Evolutionary conservation across 2,329 filamentous ascomycete species (phyloP), one percentile per base, ranked within the genome.

Genomic region (Elsinoe batatas): DNA sequence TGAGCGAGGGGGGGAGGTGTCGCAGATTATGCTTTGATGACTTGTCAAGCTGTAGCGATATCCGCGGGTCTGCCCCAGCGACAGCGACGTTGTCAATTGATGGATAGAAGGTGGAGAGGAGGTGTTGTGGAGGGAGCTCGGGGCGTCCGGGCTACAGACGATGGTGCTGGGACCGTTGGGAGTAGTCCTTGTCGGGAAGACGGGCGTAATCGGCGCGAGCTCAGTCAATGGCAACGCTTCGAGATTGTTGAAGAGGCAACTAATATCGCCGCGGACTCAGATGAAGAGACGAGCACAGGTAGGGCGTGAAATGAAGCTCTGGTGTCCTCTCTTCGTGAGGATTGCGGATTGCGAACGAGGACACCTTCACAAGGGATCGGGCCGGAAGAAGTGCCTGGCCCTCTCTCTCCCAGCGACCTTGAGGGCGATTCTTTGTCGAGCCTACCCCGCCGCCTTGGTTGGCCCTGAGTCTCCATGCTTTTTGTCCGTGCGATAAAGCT

Each of bases 1-100:
- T 46, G 51, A 22, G 33, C 12, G 54, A 43, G 40, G 51, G 54
- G 46, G 50, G 56, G 53, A 42, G 56, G 46, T 58, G 56, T 56
- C 54, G 53, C 50, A 37, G 32, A 51, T 37, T 36, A 38, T 38
- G 47, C 32, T 36, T 51, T 51, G 47, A 51, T 51, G 47, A 33
- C 17, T 38, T 13, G 47, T 38, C 47, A 33, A 38, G 12, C 47
- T 36, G 17, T 10, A 51, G 33, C 47, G 47, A 51, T 51, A 51
- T 37, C 47, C 47, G 47, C 47, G 33, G 47, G 15, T 33, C 47
- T 51, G 47, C 47, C 47, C 47, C 47, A 51, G 47, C 47, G 47
- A 51, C 47, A 51, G 47, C 47, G 47, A 51, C 47, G 47, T 51
- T 51, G 33, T 49, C 47, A 38, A 51, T 51, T 37, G 47, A 51